Base-by-base conservation (phyloP, 345 rosid species). In the Salix exigua region DNA sequence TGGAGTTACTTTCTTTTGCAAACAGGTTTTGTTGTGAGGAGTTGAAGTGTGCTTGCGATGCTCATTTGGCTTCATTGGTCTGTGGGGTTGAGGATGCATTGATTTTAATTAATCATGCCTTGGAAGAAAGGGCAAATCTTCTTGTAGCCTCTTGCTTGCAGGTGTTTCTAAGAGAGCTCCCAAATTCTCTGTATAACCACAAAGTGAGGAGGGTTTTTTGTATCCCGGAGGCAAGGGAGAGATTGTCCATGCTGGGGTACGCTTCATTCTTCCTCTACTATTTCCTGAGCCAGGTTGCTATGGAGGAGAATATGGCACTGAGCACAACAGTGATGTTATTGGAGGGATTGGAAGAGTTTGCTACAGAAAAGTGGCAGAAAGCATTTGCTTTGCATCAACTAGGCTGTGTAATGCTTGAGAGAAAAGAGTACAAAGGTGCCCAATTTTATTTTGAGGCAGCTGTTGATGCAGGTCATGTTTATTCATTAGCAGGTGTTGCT, bases 121-220 rank as follows among this genome's bases (percentile, higher is more conserved):
- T 96, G 71, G 98, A 93, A 80, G 97, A 89, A 78, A 86, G 76
- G 42, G 88, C 94, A 9, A 77, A 79, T 78, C 88, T 88, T 81
- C 91, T 96, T 7, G 92, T 89, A 37, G 92, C 92, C 71, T 87
- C 99, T 79, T 96, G 99, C 88, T 86, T 96, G 83, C 97, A 91
- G 76, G 89, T 88, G 75, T 78, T 95, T 62, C 82, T 96, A 12
- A 84, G 97, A 78, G 91, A 91, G 85, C 89, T 93, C 72, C 97
- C 99, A 10, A 79, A 62, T 48, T 88, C 91, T 28, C 84, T 90
- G 51, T 66, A 79, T 62, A 85, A 83, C 70, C 85, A 80, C 1
- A 83, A 81, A 81, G 90, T 90, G 81, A 81, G 86, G 88, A 83
- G 78, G 80, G 55, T 89, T 51, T 88, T 95, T 73, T 89, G 93